These are phyloP conservation scores for Vaccinium vitisidaea DNA, from an alignment of 148 eudicot genomes.

Conservation along the genomic window DNA sequence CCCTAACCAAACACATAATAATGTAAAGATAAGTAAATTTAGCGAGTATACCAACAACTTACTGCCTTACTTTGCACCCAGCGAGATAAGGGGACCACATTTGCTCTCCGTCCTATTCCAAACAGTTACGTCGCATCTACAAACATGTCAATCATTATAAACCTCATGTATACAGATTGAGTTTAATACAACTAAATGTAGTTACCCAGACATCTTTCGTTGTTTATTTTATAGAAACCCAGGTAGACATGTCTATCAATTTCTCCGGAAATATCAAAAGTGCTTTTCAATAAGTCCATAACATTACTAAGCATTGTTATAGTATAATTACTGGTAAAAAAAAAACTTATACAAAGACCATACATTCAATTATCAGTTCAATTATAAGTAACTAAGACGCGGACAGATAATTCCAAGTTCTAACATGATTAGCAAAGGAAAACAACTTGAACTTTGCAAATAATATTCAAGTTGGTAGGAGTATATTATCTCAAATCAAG, in stretches of 20 bases:
- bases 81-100: slow-evolving; percentile 84
- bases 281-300: neutral
- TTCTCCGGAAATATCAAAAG: neutral
- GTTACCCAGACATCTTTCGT: neutral
- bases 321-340: neutral
- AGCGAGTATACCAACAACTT: slow-evolving; percentile 30
- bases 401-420: neutral
- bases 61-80: slow-evolving; percentile 98
- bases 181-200: neutral
- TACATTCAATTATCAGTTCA: neutral
- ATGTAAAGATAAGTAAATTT: neutral
- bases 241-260: neutral
- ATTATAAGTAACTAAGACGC: neutral
- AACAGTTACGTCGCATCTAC: slow-evolving; percentile 82
- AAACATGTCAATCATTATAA: slow-evolving; percentile 17
- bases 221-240: neutral
- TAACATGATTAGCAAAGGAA: neutral
- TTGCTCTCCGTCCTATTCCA: slow-evolving; percentile 98
- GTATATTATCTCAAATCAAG: slow-evolving; percentile 3
- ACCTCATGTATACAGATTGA: neutral
- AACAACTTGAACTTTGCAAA: neutral
- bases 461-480: neutral
- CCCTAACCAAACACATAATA: neutral
- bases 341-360: neutral
- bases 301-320: neutral